Evolutionary conservation across 2,329 filamentous ascomycete species (phyloP).

Genomic region (Colletotrichum chrysophilum): DNA sequence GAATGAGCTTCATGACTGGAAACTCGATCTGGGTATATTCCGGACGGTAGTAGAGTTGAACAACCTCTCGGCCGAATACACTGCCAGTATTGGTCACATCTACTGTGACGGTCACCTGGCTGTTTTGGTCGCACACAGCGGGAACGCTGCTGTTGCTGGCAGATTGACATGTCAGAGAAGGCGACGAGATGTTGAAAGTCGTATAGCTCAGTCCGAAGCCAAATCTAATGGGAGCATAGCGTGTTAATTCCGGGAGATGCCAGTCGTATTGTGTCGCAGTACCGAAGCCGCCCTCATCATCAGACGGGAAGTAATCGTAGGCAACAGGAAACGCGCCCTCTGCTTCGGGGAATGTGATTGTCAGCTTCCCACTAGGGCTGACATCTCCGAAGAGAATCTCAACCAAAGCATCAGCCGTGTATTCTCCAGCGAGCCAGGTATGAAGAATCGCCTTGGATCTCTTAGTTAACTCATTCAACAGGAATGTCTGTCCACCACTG

Average conservation of each 20-base stretch:
- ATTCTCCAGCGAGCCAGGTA: constrained; percentile 68
- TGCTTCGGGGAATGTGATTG: constrained; percentile 52
- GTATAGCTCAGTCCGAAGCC: constrained; percentile 73
- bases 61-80: constrained; percentile 36
- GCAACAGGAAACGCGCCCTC: constrained; percentile 60
- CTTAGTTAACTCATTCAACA: constrained; percentile 30
- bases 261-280: constrained; percentile 63
- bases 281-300: constrained; percentile 63
- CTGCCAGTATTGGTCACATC: constrained; percentile 52
- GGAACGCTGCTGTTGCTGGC: constrained; percentile 26
- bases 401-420: constrained; percentile 66
- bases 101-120: constrained; percentile 45
- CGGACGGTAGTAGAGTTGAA: constrained; percentile 45
- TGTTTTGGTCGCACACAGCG: constrained; percentile 24
- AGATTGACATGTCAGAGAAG: neutral
- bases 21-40: constrained; percentile 41
- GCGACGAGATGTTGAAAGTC: constrained; percentile 57
- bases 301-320: constrained; percentile 68
- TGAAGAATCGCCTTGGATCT: constrained; percentile 62
- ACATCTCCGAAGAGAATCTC: constrained; percentile 68
- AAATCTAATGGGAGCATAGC: constrained; percentile 58
- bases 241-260: constrained; percentile 33
- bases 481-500: constrained; percentile 35
- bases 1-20: constrained; percentile 52
- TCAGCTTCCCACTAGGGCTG: constrained; percentile 53